Evolutionary conservation across 169 alveolate genomes (phyloP).

Genomic region (Cryptosporidium viatorum): DNA sequence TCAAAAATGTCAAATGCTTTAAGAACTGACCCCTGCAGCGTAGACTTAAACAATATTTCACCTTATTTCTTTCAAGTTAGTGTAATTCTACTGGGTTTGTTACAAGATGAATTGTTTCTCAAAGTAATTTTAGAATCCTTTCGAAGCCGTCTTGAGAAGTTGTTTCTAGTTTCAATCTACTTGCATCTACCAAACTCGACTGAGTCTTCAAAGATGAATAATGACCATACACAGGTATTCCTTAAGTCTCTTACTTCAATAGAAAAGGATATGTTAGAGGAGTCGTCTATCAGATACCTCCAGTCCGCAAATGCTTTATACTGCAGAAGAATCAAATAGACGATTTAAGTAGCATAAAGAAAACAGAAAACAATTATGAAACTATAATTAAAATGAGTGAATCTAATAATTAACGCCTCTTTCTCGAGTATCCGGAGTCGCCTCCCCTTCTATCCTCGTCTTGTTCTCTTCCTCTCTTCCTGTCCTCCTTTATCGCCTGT

Average conservation of each 20-base stretch:
- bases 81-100: slow-evolving; percentile 9
- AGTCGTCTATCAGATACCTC: slow-evolving; percentile 25
- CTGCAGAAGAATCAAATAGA: slow-evolving; percentile 26
- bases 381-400: not conserved
- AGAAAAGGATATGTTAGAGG: slow-evolving; percentile 60
- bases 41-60: slow-evolving; percentile 35
- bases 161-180: slow-evolving; percentile 39
- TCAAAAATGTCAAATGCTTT: slow-evolving; percentile 61
- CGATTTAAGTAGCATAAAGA: not conserved
- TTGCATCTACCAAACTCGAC: slow-evolving; percentile 20
- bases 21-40: slow-evolving; percentile 64
- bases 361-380: not conserved
- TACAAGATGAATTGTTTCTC: slow-evolving; percentile 59
- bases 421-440: slow-evolving; percentile 18
- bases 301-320: slow-evolving; percentile 3
- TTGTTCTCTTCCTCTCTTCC: slow-evolving; percentile 64
- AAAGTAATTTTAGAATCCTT: slow-evolving; percentile 38
- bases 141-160: slow-evolving; percentile 44
- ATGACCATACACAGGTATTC: slow-evolving; percentile 47
- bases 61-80: slow-evolving; percentile 70
- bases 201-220: slow-evolving; percentile 29
- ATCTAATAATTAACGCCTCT: slow-evolving; percentile 41
- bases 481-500: slow-evolving; percentile 76
- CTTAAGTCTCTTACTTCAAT: slow-evolving; percentile 43
- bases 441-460: slow-evolving; percentile 41